Conservation (phyloP, 2,329 filamentous ascomycete species). For the Fusarium pseudonygamai region DNA sequence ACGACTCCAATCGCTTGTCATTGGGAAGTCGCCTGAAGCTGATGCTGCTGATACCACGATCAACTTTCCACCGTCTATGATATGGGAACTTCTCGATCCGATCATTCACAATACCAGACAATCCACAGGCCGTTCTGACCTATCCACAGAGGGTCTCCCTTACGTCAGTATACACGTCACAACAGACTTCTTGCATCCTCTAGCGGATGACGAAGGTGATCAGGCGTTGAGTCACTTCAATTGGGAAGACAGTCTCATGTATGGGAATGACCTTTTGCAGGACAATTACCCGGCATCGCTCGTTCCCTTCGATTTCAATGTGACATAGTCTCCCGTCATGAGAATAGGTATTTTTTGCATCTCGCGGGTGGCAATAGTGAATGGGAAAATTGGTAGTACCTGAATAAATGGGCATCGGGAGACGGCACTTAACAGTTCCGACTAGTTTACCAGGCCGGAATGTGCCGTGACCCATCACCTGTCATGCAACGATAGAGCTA, state of each 20-base stretch:
- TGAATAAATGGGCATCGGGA: neutral
- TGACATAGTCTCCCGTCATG: neutral
- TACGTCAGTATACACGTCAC: conserved; percentile 17
- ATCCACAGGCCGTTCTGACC: rapidly evolving
- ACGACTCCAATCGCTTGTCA: neutral
- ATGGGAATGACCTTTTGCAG: neutral
- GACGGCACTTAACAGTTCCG: neutral
- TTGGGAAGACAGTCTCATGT: neutral
- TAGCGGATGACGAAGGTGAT: neutral
- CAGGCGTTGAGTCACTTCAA: neutral
- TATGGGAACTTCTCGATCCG: conserved; percentile 14
- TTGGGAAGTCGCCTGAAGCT: neutral
- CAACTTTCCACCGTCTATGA: conserved; percentile 8
- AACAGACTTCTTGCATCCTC: conserved; percentile 13
- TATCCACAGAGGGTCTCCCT: neutral
- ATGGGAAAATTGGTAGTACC: neutral
- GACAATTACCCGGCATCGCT: neutral
- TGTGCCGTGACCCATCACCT: neutral
- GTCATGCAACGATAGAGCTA: neutral
- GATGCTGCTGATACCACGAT: neutral
- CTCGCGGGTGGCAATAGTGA: neutral
- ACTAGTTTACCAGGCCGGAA: neutral
- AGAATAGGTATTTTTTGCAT: neutral
- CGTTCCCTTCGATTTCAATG: conserved; percentile 9
- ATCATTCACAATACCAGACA: neutral